Conservation (phyloP, 805 yeast species). For the Candida nitratophila region DNA sequence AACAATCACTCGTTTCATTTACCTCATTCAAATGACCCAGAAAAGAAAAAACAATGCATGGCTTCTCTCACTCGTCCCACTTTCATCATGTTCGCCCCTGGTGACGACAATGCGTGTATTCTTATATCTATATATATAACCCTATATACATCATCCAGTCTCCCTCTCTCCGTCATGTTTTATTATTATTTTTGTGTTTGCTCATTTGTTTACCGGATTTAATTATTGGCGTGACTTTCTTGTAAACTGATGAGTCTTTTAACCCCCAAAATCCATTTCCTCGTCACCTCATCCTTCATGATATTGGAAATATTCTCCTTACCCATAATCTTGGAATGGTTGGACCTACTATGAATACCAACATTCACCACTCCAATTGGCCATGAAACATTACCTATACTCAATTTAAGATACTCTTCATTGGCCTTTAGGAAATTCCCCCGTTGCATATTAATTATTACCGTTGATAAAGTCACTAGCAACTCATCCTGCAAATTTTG, state of each 20-base stretch:
- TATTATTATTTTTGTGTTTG: no score
- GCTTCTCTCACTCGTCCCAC: no score
- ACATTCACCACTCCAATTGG: constrained; percentile 80
- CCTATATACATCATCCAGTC: no score
- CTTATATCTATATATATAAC: no score
- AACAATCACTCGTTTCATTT: no score
- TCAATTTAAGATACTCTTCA: constrained; percentile 64
- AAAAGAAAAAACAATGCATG: no score
- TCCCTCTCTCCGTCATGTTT: no score
- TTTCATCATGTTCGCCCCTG: no score
- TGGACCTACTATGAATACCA: constrained; percentile 72
- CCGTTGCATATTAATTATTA: constrained; percentile 53
- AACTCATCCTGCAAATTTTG: constrained; percentile 30
- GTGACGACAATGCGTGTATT: no score
- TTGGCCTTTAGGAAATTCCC: constrained; percentile 45
- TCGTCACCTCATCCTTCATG: constrained; percentile 68
- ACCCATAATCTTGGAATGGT: constrained; percentile 51
- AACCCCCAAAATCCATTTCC: constrained; percentile 70
- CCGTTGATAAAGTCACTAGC: constrained; percentile 42
- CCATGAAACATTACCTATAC: constrained; percentile 89
- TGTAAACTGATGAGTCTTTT: constrained; percentile 64
- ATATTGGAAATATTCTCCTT: constrained; percentile 52
- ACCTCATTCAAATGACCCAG: no score
- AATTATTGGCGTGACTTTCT: constrained; percentile 16
- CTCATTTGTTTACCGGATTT: no score